These are phyloP conservation scores for Blastomyces silverae DNA, from an alignment of 2,329 filamentous ascomycete species.

Conservation along the genomic window DNA sequence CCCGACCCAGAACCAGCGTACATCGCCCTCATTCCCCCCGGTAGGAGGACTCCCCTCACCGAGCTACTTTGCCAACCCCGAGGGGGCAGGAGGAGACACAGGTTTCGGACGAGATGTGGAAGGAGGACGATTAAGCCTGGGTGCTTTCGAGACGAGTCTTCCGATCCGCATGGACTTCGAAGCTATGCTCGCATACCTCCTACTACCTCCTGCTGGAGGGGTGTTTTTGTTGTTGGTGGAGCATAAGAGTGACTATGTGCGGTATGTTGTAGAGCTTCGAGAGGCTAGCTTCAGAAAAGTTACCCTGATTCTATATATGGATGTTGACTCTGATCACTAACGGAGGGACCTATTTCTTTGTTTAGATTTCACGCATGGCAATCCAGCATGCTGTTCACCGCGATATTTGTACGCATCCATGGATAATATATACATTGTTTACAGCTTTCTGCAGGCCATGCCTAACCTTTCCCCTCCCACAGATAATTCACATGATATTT, in stretches of 20 bases:
- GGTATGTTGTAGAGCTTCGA: conserved; percentile 47
- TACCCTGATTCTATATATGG: neutral
- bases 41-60: conserved; percentile 37
- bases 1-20: conserved; percentile 44
- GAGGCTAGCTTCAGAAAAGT: neutral
- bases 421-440: neutral
- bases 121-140: conserved; percentile 59
- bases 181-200: conserved; percentile 80
- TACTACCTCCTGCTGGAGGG: conserved; percentile 76
- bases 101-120: conserved; percentile 38
- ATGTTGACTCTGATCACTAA: neutral
- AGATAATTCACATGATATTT: conserved; percentile 77
- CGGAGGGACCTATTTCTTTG: conserved; percentile 15
- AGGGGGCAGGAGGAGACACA: conserved; percentile 25
- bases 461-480: conserved; percentile 31
- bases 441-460: neutral
- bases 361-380: conserved; percentile 94
- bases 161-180: conserved; percentile 83
- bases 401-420: conserved; percentile 46
- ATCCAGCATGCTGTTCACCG: conserved; percentile 72
- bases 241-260: conserved; percentile 93
- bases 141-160: conserved; percentile 78
- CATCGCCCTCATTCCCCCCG: conserved; percentile 40
- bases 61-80: conserved; percentile 36
- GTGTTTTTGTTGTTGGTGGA: conserved; percentile 79